phyloP scores from a whole-genome alignment of 306 rosid genomes.

The Cicer judaicum region DNA sequence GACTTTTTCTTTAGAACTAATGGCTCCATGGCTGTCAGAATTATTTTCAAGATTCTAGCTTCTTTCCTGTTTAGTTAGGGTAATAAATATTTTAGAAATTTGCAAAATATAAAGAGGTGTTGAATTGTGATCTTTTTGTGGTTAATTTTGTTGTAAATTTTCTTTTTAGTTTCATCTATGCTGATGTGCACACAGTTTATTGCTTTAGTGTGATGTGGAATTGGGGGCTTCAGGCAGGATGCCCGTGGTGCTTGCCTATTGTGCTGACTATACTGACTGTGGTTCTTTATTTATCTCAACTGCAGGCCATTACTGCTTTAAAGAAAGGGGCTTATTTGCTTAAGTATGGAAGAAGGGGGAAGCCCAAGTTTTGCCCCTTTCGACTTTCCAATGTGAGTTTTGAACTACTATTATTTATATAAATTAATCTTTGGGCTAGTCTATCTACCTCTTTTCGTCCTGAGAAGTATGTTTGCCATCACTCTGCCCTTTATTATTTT shows the following conservation, averaged over 20 bases:
- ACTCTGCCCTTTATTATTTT: not conserved
- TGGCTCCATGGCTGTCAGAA: constrained; percentile 2
- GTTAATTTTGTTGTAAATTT: constrained; percentile 9
- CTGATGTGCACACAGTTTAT: constrained; percentile 35
- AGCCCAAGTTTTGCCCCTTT: constrained; percentile 93
- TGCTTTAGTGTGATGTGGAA: constrained; percentile 14
- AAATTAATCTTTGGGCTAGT: constrained; percentile 6
- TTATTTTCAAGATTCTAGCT: not conserved
- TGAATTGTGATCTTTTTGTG: constrained; percentile 1
- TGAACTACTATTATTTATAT: constrained; percentile 28
- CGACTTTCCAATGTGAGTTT: constrained; percentile 94
- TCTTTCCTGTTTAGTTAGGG: not conserved
- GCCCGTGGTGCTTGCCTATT: constrained; percentile 1
- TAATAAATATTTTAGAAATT: constrained; percentile 25
- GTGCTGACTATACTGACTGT: constrained; percentile 38
- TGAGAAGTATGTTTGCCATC: constrained; percentile 3
- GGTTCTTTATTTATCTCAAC: constrained; percentile 44
- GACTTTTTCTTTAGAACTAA: not conserved
- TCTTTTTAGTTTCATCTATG: constrained; percentile 12
- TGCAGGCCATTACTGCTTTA: constrained; percentile 92
- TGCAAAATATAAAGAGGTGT: constrained; percentile 26
- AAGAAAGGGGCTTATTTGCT: constrained; percentile 96
- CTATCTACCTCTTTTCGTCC: not conserved
- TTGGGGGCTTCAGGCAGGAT: constrained; percentile 13
- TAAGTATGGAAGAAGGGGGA: constrained; percentile 98